Evolutionary conservation across 1,139 yeast species (phyloP).

Genomic region (Taiozyma onychis): DNA sequence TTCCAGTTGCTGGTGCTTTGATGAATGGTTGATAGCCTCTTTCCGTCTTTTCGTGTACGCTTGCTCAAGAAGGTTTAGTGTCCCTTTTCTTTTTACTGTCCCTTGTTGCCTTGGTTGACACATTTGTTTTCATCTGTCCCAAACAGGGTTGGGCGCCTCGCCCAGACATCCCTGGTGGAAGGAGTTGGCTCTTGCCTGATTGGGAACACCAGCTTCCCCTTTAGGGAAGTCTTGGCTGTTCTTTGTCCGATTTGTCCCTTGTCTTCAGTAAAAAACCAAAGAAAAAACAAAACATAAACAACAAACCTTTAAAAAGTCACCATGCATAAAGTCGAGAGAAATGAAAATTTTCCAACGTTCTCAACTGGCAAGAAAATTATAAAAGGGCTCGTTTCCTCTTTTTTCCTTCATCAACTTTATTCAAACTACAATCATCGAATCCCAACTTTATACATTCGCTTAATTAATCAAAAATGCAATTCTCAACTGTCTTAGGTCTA

Average conservation of each 20-base stretch:
- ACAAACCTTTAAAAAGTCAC: background rate
- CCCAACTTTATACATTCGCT: constrained; percentile 25
- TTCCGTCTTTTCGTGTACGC: background rate
- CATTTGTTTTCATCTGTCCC: background rate
- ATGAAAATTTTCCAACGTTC: background rate
- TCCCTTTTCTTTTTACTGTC: background rate
- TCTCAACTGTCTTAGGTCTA: constrained; percentile 21
- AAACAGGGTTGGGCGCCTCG: background rate
- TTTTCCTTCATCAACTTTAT: background rate
- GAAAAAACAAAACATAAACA: background rate
- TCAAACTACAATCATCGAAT: constrained; percentile 6
- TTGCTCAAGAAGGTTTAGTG: too few relatives aligned
- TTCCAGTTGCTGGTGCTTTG: too few relatives aligned
- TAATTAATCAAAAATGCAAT: constrained; percentile 20
- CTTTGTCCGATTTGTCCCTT: background rate
- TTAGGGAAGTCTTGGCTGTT: background rate
- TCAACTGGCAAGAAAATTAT: constrained; percentile 11
- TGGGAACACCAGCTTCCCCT: background rate
- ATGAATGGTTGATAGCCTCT: too few relatives aligned
- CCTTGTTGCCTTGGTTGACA: background rate
- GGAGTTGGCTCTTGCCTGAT: background rate
- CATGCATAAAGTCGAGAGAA: background rate
- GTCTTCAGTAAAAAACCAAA: background rate
- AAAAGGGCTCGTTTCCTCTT: constrained; percentile 10
- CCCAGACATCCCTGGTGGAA: background rate